A percentile compares a stretch with the other conserved stretches of the same genome.
These are phyloP conservation scores for Hibiscus syriacus DNA, from an alignment of 345 rosid genomes.

Conservation along the genomic window DNA sequence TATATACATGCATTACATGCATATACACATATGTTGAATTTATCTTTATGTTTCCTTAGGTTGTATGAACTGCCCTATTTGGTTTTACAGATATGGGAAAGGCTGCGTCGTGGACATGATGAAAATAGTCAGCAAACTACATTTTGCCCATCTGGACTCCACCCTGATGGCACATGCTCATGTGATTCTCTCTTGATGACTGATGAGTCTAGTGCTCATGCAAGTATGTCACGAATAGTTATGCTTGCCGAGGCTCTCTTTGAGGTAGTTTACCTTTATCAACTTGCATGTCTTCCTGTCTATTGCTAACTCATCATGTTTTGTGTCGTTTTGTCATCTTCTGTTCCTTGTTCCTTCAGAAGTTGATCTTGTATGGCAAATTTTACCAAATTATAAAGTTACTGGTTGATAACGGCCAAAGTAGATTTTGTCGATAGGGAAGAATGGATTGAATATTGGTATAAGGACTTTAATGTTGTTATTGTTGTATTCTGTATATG, in stretches of 20 bases:
- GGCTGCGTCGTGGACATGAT: constrained; percentile 41
- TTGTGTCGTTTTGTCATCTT: background rate
- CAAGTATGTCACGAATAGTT: constrained; percentile 62
- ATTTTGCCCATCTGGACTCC: constrained; percentile 59
- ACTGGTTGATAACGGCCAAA: background rate
- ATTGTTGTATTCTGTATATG: background rate
- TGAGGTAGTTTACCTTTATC: constrained; percentile 38
- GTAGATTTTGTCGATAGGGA: background rate
- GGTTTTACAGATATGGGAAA: constrained; percentile 50
- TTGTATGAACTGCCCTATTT: constrained; percentile 5
- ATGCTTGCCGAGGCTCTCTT: constrained; percentile 78
- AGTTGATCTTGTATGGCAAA: background rate
- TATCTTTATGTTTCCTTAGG: background rate
- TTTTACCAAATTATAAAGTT: background rate
- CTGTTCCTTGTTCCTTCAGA: background rate
- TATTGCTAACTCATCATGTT: background rate
- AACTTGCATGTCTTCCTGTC: background rate
- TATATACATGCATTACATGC: background rate
- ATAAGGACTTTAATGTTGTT: background rate
- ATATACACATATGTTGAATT: background rate
- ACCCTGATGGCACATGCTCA: constrained; percentile 53
- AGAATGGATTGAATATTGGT: background rate
- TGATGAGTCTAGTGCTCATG: constrained; percentile 45
- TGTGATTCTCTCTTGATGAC: constrained; percentile 40
- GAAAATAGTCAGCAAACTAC: constrained; percentile 30